Conservation (phyloP, 176 grass and related monocot species). For the Phragmites australis region DNA sequence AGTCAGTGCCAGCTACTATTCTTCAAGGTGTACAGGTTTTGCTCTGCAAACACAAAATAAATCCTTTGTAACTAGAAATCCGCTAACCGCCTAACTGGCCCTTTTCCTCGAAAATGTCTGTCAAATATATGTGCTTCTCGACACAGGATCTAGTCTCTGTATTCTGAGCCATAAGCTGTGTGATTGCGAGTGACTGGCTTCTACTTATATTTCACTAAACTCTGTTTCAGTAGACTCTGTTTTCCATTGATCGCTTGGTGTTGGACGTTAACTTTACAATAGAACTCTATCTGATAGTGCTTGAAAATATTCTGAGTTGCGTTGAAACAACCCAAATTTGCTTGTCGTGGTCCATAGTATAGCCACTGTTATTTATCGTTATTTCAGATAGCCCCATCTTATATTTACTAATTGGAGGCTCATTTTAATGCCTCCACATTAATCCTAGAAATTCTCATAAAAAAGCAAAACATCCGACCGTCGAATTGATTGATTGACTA, state of each 20-base stretch:
- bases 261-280: background rate
- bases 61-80: background rate
- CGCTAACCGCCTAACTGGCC: background rate
- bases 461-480: too few relatives aligned
- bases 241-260: background rate
- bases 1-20: background rate
- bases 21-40: conserved; percentile 27
- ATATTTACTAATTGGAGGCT: too few relatives aligned
- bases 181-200: background rate
- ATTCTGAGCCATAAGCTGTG: background rate
- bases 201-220: too few relatives aligned
- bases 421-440: too few relatives aligned
- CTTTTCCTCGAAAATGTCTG: background rate
- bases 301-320: background rate
- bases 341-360: background rate
- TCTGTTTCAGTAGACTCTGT: background rate
- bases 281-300: background rate
- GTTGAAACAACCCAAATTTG: background rate
- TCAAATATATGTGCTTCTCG: background rate
- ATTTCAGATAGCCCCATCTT: too few relatives aligned
- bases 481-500: too few relatives aligned
- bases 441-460: too few relatives aligned
- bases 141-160: background rate
- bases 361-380: background rate
- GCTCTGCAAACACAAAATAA: conserved; percentile 22